phyloP scores from a whole-genome alignment of 768 basidiomycete genomes.

The Cyclocybe aegerita region DNA sequence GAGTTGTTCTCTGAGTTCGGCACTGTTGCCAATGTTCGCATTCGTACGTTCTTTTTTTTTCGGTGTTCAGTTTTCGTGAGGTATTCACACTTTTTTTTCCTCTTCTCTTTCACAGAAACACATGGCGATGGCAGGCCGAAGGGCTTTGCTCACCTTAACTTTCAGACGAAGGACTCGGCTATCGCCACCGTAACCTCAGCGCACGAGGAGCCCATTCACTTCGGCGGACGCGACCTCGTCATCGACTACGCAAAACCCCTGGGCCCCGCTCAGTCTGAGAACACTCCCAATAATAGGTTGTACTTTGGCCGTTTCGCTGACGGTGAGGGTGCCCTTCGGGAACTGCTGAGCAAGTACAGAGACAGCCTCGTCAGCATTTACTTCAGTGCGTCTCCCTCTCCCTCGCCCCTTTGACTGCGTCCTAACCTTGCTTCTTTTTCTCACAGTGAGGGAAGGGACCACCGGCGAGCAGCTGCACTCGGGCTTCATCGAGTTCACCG shows the following conservation, averaged over 20 bases:
- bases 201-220: constrained; percentile 44
- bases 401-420: background rate
- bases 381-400: constrained; percentile 26
- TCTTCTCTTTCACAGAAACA: constrained; percentile 12
- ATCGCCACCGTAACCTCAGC: constrained; percentile 32
- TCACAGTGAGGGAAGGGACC: constrained; percentile 31
- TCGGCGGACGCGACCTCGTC: constrained; percentile 44
- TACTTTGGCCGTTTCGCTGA: constrained; percentile 28
- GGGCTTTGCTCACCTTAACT: constrained; percentile 50
- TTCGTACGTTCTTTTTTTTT: constrained; percentile 36
- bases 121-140: constrained; percentile 35
- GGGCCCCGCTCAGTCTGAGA: background rate
- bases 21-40: constrained; percentile 29
- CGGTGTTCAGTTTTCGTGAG: background rate
- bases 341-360: constrained; percentile 23
- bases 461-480: constrained; percentile 27
- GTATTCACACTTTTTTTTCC: background rate
- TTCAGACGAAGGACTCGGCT: constrained; percentile 34
- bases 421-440: background rate
- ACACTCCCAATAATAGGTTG: constrained; percentile 27
- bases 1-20: constrained; percentile 46
- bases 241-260: constrained; percentile 30
- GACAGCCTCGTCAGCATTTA: constrained; percentile 25
- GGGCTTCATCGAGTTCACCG: constrained; percentile 56
- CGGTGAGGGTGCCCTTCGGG: constrained; percentile 21